Evolutionary conservation across 192 early-diverging fungal genomes (phyloP), one percentile per base, ranked within the genome.

Genomic region (Phlyctochytrium arcticum): DNA sequence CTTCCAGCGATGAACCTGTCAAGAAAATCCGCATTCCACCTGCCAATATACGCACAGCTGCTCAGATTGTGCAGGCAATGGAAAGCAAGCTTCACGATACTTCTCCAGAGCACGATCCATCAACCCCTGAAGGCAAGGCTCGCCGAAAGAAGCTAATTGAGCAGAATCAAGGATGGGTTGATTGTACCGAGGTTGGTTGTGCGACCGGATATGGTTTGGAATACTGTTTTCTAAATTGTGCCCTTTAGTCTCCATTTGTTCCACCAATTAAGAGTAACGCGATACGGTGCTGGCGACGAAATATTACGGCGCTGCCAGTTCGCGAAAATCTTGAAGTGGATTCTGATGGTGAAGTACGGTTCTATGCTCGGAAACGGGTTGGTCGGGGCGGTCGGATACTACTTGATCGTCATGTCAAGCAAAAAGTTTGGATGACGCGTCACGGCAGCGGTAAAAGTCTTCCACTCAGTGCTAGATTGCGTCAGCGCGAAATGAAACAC

Each of bases 351-450:
- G 65, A 74, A 36, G 47, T 53, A 24, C 55, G 71, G 54, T 55
- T 67, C 29, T 60, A 65, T 27, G 83, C 75, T 35, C 70, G 90
- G 44, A 80, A 74, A 59, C 76, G 91, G 23, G 51, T 91, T 27
- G 91, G 91, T 9, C 80, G 91, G 50, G 89, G 90, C 24, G 91
- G 91, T n/a, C 76, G 91, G 31, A 74, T 88, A 8, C 75, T 85
- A 42, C 78, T 92, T 31, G 91, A 93, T 73, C 83, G 91, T 21
- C 79, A 80, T 42, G 48, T 73, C 10, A 54, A 54, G 61, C 54
- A 50, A 24, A 12, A 37, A n/a, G 39, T 12, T 21, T 64, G 61
- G 69, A 23, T 59, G 15, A 19, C 19, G 23, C n/a, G n/a, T n/a
- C 51, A 21, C 5, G n/a, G 35, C 2, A 35, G 46, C 21, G 60